Percentiles rank a stretch among this genome's conserved stretches.
Evolutionary conservation across 805 yeast genomes (phyloP).

Genomic region (Maudiozyma pseudohumilis): DNA sequence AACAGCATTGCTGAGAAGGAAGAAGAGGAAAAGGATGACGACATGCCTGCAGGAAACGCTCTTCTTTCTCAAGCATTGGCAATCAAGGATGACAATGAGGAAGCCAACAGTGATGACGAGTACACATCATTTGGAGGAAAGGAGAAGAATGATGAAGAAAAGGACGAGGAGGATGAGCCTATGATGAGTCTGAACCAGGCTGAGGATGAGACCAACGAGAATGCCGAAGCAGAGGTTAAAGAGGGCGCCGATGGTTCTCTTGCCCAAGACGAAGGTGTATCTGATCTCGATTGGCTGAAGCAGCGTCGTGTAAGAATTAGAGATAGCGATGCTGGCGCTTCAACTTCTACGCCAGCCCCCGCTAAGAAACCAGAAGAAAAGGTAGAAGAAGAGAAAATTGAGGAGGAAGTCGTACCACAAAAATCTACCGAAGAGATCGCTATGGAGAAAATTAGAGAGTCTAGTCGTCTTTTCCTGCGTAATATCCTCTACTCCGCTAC

Average conservation of each 20-base stretch:
- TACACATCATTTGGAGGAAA: constrained; percentile 31
- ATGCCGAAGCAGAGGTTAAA: background rate
- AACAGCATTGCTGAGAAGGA: constrained; percentile 26
- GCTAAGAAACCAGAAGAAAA: constrained; percentile 1
- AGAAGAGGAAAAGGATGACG: constrained; percentile 28
- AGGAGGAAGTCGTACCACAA: constrained; percentile 27
- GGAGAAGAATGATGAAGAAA: constrained; percentile 16
- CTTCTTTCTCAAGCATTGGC: constrained; percentile 34
- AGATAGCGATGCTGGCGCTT: constrained; percentile 32
- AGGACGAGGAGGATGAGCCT: constrained; percentile 38
- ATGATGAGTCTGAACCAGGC: constrained; percentile 37
- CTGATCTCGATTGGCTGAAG: constrained; percentile 84
- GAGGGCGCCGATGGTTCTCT: constrained; percentile 21
- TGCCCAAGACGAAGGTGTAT: constrained; percentile 42
- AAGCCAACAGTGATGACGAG: constrained; percentile 37
- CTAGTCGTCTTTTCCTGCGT: constrained; percentile 81
- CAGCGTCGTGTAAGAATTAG: constrained; percentile 62
- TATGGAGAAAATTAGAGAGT: constrained; percentile 43
- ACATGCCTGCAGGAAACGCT: constrained; percentile 31
- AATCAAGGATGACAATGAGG: constrained; percentile 24
- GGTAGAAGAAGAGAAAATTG: constrained; percentile 5
- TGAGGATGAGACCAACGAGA: background rate
- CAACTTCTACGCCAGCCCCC: background rate
- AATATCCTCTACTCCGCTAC: constrained; percentile 72
- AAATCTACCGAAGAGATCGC: constrained; percentile 35